phyloP scores from a whole-genome alignment of 176 grass and related monocot species.

The Cocos nucifera region DNA sequence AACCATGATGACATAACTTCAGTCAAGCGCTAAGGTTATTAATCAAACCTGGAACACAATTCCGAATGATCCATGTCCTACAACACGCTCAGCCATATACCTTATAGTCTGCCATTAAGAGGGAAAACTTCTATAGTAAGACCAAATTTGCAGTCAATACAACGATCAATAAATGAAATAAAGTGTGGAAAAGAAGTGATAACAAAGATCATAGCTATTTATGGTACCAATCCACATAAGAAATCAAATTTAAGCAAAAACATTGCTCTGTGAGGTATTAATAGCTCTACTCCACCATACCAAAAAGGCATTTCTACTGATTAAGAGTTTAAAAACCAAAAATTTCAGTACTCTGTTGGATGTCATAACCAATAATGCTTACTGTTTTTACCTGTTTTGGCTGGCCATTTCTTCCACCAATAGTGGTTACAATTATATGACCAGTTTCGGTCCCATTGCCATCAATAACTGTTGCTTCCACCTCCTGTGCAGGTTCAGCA shows the following conservation, averaged over 20 bases:
- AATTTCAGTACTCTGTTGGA: too few relatives aligned
- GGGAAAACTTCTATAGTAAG: background rate
- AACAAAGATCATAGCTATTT: too few relatives aligned
- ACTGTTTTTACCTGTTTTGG: conserved; percentile 43
- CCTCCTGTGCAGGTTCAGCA: conserved; percentile 41
- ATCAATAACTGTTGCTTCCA: conserved; percentile 62
- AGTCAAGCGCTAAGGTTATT: background rate
- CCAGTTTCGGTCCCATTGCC: conserved; percentile 74
- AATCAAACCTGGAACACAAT: conserved; percentile 66
- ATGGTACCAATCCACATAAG: too few relatives aligned
- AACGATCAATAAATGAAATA: too few relatives aligned
- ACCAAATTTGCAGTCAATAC: too few relatives aligned
- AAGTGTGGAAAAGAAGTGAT: too few relatives aligned
- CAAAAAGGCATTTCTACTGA: too few relatives aligned
- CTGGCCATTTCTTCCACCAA: conserved; percentile 68
- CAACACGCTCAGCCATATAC: conserved; percentile 66
- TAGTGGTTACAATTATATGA: conserved; percentile 81
- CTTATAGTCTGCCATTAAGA: conserved; percentile 49
- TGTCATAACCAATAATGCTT: background rate
- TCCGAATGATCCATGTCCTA: conserved; percentile 67
- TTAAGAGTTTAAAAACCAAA: too few relatives aligned
- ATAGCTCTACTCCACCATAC: too few relatives aligned
- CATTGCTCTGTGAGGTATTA: too few relatives aligned
- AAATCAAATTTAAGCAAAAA: too few relatives aligned
- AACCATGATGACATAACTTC: too few relatives aligned